Evolutionary conservation across 176 grass and related monocot species (phyloP).

Genomic region (Bromus sterilis): DNA sequence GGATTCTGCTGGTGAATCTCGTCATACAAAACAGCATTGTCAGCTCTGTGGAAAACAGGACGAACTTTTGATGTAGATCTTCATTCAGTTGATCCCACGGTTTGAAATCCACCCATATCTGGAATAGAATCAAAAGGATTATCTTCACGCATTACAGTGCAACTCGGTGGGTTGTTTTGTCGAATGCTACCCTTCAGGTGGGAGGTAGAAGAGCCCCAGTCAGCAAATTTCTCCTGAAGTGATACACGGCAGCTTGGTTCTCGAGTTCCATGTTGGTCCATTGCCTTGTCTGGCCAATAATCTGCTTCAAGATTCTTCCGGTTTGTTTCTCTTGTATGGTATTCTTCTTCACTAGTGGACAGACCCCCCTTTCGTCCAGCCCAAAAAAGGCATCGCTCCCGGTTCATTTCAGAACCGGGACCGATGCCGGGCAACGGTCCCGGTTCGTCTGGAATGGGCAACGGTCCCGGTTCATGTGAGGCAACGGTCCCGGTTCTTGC

Average conservation of each 20-base stretch:
- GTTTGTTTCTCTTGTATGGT: constrained; percentile 11
- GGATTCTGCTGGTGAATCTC: constrained; percentile 25
- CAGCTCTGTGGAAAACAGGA: constrained; percentile 24
- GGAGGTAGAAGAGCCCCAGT: constrained; percentile 26
- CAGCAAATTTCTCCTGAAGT: constrained; percentile 36
- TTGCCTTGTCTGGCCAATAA: constrained; percentile 25
- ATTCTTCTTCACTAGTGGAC: too few species aligned
- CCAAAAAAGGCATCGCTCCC: too few species aligned
- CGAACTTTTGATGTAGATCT: constrained; percentile 16
- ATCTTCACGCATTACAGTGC: constrained; percentile 2
- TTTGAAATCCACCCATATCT: constrained; percentile 17
- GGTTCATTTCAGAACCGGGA: too few species aligned
- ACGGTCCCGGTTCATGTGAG: too few species aligned
- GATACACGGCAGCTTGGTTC: constrained; percentile 39
- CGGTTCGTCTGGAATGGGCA: too few species aligned
- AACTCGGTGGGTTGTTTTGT: constrained; percentile 9
- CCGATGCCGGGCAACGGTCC: too few species aligned
- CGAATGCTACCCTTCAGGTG: constrained; percentile 16
- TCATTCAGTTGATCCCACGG: constrained; percentile 29
- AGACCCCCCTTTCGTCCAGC: too few species aligned
- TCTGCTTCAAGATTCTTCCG: constrained; percentile 22
- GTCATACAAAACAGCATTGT: constrained; percentile 10
- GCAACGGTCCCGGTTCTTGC: too few species aligned
- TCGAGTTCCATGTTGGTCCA: constrained; percentile 12
- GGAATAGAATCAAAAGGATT: constrained; percentile 19